A percentile compares a stretch with the other conserved stretches of the same genome.
Conservation (phyloP, 495 filamentous ascomycete genomes). For the Bryoglossum gracile region DNA sequence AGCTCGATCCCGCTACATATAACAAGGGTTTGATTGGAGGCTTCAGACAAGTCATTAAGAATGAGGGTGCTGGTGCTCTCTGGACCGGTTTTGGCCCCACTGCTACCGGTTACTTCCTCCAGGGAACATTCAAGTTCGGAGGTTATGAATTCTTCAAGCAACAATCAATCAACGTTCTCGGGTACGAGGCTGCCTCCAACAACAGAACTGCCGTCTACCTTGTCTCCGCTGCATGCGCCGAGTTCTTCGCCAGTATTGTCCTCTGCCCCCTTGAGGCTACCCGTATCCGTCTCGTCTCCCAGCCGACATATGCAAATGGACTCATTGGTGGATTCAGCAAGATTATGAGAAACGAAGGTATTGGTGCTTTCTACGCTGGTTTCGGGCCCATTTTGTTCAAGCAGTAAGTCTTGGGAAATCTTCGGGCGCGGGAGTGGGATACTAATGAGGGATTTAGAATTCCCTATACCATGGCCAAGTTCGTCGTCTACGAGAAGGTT, state of each 20-base stretch:
- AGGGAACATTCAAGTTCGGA: slow-evolving; percentile 92
- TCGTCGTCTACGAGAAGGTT: slow-evolving; percentile 99
- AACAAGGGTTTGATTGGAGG: slow-evolving; percentile 85
- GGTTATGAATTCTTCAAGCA: slow-evolving; percentile 96
- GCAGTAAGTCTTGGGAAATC: slow-evolving; percentile 57
- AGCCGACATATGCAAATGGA: slow-evolving; percentile 79
- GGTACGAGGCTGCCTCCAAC: slow-evolving; percentile 70
- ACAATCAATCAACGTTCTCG: slow-evolving; percentile 76
- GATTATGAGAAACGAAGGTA: slow-evolving; percentile 77
- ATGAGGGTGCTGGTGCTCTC: slow-evolving; percentile 82
- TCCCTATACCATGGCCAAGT: slow-evolving; percentile 99
- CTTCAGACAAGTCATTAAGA: slow-evolving; percentile 75
- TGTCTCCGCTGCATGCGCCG: slow-evolving; percentile 71
- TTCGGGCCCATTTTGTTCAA: slow-evolving; percentile 94
- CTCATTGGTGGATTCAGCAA: slow-evolving; percentile 76
- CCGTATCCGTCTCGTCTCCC: slow-evolving; percentile 88
- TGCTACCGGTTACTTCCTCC: slow-evolving; percentile 87
- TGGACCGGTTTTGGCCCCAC: slow-evolving; percentile 84
- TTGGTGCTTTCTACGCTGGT: slow-evolving; percentile 88
- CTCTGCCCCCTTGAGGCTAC: slow-evolving; percentile 92
- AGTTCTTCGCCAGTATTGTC: slow-evolving; percentile 92
- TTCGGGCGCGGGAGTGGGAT: not conserved
- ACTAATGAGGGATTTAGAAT: slow-evolving; percentile 51
- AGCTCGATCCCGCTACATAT: slow-evolving; percentile 85
- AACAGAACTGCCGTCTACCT: slow-evolving; percentile 88